Percentiles rank a stretch among this genome's conserved stretches.
These are phyloP conservation scores for Hypoxylon rubiginosum DNA, from an alignment of 2,329 filamentous ascomycete genomes.

Conservation along the genomic window DNA sequence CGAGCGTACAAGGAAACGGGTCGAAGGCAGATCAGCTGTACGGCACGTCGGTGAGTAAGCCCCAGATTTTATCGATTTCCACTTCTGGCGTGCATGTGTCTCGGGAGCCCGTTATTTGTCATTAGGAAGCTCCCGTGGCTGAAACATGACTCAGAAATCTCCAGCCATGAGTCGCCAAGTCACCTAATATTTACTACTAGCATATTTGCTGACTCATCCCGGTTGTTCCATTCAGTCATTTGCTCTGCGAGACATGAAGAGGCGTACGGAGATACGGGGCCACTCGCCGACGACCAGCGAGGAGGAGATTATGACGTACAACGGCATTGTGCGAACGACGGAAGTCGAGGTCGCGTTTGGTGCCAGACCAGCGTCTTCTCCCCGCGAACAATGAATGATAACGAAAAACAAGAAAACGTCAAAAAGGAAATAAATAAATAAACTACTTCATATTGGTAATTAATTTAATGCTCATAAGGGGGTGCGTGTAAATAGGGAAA, in stretches of 20 bases:
- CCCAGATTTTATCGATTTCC: not conserved
- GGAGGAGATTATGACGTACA: constrained; percentile 54
- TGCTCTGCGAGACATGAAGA: constrained; percentile 38
- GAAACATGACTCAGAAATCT: not conserved
- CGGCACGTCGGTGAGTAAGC: constrained; percentile 23
- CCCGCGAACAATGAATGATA: constrained; percentile 1
- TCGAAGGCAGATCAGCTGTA: constrained; percentile 30
- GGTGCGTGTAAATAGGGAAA: not conserved
- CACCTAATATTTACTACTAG: constrained; percentile 2
- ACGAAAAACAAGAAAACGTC: not conserved
- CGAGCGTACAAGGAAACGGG: constrained; percentile 10
- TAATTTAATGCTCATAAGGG: not conserved
- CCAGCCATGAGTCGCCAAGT: not conserved
- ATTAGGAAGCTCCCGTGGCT: not conserved
- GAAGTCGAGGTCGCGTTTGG: constrained; percentile 39
- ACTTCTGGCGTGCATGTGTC: not conserved
- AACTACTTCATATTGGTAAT: not conserved
- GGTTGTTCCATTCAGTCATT: constrained; percentile 18
- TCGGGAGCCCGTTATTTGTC: not conserved
- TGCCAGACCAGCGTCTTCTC: constrained; percentile 27
- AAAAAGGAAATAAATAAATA: not conserved
- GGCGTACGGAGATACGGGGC: constrained; percentile 46
- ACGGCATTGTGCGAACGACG: constrained; percentile 53
- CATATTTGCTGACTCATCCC: not conserved
- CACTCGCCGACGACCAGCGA: constrained; percentile 52